These are phyloP conservation scores for Haematococcus lacustris DNA, from an alignment of 139 green algal species.

Conservation along the genomic window DNA sequence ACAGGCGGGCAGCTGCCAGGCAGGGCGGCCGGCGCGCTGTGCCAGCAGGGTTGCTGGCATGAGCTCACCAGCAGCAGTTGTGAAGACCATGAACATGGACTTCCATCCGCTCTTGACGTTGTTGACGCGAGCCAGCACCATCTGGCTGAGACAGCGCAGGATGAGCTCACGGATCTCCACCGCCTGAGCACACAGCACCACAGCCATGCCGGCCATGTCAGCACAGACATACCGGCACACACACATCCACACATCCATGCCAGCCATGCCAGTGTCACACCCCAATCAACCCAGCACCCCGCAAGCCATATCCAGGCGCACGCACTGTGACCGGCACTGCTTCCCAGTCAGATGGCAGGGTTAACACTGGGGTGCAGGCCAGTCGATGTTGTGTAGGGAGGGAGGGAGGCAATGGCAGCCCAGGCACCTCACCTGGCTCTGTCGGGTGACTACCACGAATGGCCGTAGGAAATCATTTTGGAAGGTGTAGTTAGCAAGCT, in stretches of 20 bases:
- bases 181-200: slow-evolving; percentile 18
- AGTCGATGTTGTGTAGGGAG: no score
- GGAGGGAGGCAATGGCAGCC: no score
- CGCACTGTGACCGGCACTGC: no score
- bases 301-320: no score
- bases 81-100: slow-evolving; percentile 99
- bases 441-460: slow-evolving; percentile 94
- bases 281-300: no score
- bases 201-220: not conserved
- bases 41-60: no score
- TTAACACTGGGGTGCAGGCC: no score
- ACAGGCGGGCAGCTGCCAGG: no score
- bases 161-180: slow-evolving; percentile 96
- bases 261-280: no score
- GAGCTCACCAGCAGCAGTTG: slow-evolving; percentile 74
- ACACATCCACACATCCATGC: not conserved
- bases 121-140: slow-evolving; percentile 81
- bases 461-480: slow-evolving; percentile 98
- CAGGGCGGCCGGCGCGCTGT: no score
- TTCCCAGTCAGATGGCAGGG: no score
- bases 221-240: not conserved
- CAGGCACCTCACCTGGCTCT: slow-evolving; percentile 53
- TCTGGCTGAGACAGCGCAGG: slow-evolving; percentile 88
- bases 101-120: slow-evolving; percentile 99
- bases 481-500: slow-evolving; percentile 98